phyloP scores from a whole-genome alignment of 2,329 filamentous ascomycete genomes.

The Paramyrothecium roridum region DNA sequence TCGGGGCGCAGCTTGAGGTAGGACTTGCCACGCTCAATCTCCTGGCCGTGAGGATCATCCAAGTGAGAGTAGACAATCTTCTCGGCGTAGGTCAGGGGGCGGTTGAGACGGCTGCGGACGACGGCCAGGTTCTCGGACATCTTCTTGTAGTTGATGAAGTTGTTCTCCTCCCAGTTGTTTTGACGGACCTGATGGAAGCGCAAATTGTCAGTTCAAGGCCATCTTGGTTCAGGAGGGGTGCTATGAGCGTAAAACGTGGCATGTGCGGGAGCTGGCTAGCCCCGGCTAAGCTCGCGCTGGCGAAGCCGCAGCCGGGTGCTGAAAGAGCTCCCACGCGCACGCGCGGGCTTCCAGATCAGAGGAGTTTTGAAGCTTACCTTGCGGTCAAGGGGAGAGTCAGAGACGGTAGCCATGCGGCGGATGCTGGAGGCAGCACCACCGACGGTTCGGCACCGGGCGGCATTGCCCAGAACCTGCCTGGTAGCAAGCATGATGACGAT shows the following conservation, averaged over 20 bases:
- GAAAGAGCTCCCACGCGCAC: not conserved
- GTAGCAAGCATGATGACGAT: constrained; percentile 62
- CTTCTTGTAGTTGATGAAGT: constrained; percentile 99
- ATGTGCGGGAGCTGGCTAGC: not conserved
- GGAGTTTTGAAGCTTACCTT: constrained; percentile 58
- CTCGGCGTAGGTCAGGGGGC: constrained; percentile 91
- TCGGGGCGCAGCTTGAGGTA: constrained; percentile 97
- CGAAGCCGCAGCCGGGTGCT: not conserved
- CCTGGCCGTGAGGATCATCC: constrained; percentile 93
- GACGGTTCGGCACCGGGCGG: constrained; percentile 59
- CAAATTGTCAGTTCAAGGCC: not conserved
- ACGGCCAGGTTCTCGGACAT: constrained; percentile 96
- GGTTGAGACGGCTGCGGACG: constrained; percentile 85
- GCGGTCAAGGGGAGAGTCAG: constrained; percentile 81
- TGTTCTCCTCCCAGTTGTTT: constrained; percentile 92
- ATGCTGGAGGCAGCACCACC: constrained; percentile 56
- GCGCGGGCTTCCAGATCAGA: not conserved
- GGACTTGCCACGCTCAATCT: constrained; percentile 91
- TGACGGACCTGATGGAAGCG: constrained; percentile 65
- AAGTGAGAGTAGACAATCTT: constrained; percentile 99
- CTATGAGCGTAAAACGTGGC: not conserved
- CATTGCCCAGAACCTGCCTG: constrained; percentile 65
- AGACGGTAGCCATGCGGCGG: constrained; percentile 78
- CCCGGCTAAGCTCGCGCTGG: not conserved
- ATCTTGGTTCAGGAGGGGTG: not conserved